Percentiles rank a stretch among this genome's conserved stretches.
Evolutionary conservation across 2,329 filamentous ascomycete genomes (phyloP).

Genomic region (Trichoderma koningiopsis): DNA sequence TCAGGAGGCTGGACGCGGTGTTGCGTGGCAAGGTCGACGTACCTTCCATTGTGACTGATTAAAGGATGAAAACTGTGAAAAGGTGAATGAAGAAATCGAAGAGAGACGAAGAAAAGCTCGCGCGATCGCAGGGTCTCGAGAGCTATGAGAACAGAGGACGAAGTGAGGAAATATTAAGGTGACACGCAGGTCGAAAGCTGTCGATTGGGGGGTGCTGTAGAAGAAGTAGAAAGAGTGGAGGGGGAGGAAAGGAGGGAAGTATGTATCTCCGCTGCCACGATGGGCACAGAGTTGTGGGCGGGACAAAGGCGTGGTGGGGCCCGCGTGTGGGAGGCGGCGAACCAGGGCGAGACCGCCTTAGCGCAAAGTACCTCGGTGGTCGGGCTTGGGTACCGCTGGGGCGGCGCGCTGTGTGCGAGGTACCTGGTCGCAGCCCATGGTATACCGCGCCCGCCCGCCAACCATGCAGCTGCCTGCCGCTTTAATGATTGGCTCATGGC

Average conservation of each 20-base stretch:
- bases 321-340: constrained; percentile 29
- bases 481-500: constrained; percentile 43
- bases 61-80: constrained; percentile 39
- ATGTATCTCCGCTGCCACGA: constrained; percentile 28
- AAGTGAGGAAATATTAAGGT: constrained; percentile 29
- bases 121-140: constrained; percentile 25
- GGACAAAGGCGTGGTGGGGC: constrained; percentile 39
- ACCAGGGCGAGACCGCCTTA: constrained; percentile 28
- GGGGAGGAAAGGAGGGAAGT: constrained; percentile 37
- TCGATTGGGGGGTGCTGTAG: constrained; percentile 32
- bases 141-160: constrained; percentile 23
- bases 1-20: constrained; percentile 11
- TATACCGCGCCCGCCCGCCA: constrained; percentile 1
- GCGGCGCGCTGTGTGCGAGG: neutral
- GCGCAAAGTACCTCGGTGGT: neutral
- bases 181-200: constrained; percentile 28
- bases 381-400: neutral
- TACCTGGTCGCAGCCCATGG: constrained; percentile 4
- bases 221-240: constrained; percentile 41
- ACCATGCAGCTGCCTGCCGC: constrained; percentile 35
- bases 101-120: constrained; percentile 24
- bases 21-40: constrained; percentile 37
- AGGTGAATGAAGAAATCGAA: constrained; percentile 14
- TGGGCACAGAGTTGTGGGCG: constrained; percentile 39
- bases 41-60: constrained; percentile 61